Base-by-base conservation (phyloP, 306 rosid genomes). In the Acacia acuminata region DNA sequence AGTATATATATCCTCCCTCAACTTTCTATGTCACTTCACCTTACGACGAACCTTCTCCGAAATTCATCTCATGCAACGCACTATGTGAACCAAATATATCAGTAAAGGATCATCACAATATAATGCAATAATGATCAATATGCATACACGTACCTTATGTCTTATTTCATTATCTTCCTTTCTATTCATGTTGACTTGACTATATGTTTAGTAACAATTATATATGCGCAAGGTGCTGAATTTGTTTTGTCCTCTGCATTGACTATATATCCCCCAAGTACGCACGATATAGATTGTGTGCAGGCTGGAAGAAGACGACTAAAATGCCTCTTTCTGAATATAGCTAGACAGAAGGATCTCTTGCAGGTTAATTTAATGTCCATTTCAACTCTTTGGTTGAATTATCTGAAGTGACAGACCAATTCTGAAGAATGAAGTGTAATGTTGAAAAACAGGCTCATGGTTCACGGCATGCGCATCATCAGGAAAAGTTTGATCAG, bases 331-430 rank as follows among this genome's bases (percentile, higher is more conserved):
- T 56, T 81, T 69, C 84, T 77, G 1, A 43, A 66, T 45, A 13
- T 72, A 47, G 51, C 11, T 47, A 42, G 78, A 71, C 68, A 76
- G 12, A 13, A 79, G 53, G 44, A 77, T 34, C 45, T 76, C 73
- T 56, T 71, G 25, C 78, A 38, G 56, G 74, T 71, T 73, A 32
- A 48, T 50, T 73, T 84, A 72, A 77, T 76, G 83, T 82, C 86
- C 86, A 72, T 55, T 81, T 55, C 74, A 81, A 79, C 82, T 68
- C 61, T n/a, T 19, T 8, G 84, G 84, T 79, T 87, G 90, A 84
- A 87, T 84, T 84, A 27, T 71, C 45, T 76, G 74, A 76, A 56
- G 44, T 50, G 69, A 77, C 60, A 61, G 84, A 82, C 88, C 85
- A 73, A 32, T 32, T 82, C 81, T 85, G 81, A 81, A 79, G 65